These are phyloP conservation scores for Hymenoscyphus linearis DNA, from an alignment of 2,329 filamentous ascomycete genomes.

Conservation along the genomic window DNA sequence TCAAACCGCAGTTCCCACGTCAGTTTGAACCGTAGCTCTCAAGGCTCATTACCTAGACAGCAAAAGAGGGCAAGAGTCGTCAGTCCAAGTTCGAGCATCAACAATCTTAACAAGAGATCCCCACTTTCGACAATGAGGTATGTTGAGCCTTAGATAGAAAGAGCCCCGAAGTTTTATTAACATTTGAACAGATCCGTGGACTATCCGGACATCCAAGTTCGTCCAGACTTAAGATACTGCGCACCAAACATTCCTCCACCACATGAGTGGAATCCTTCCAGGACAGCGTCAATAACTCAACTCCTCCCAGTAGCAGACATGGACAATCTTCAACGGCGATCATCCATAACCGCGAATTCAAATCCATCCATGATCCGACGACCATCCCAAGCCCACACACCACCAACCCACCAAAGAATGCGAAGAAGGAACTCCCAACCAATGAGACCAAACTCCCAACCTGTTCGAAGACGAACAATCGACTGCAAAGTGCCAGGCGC, in stretches of 20 bases:
- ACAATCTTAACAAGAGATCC: slow-evolving; percentile 22
- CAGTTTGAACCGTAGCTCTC: slow-evolving; percentile 12
- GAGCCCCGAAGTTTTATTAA: slow-evolving; percentile 6
- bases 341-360: slow-evolving; percentile 11
- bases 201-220: slow-evolving; percentile 22
- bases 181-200: slow-evolving; percentile 19
- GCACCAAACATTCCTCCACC: slow-evolving; percentile 21
- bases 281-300: slow-evolving; percentile 18
- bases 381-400: slow-evolving; percentile 11
- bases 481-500: slow-evolving; percentile 13
- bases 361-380: slow-evolving; percentile 11
- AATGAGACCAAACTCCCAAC: too few species aligned
- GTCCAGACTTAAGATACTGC: slow-evolving; percentile 21
- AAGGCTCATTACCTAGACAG: slow-evolving; percentile 9
- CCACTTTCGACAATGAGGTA: slow-evolving; percentile 26
- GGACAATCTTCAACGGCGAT: slow-evolving; percentile 10
- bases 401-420: slow-evolving; percentile 6
- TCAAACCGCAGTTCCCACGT: too few species aligned
- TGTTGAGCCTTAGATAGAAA: not conserved
- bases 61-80: slow-evolving; percentile 15
- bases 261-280: slow-evolving; percentile 19
- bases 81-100: slow-evolving; percentile 28
- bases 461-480: not conserved
- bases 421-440: not conserved
- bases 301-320: slow-evolving; percentile 19